Evolutionary conservation across 106 monocot genomes (phyloP), one percentile per base, ranked within the genome.

Genomic region (Xerophyta viscosa): DNA sequence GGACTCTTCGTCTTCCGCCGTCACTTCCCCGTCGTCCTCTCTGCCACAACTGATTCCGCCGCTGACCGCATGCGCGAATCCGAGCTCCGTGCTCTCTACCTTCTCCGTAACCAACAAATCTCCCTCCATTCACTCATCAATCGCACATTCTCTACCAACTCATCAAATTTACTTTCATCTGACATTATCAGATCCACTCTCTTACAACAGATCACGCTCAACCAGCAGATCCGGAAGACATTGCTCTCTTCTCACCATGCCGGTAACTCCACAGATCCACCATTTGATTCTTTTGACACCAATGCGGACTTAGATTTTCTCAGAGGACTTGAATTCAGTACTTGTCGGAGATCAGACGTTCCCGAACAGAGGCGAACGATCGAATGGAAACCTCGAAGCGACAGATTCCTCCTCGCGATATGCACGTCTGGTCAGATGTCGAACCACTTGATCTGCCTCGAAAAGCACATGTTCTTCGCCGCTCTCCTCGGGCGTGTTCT

Each of bases 401-500:
- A 98, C 31, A 50, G 77, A 15, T 98, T 58, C 57, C 61, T 98
- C 68, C 71, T 98, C 8, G 89, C 82, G 3, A 82, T 98, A n/a
- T 98, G 96, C 31, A 17, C 82, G 19, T 82, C 89, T 4, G 96
- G 96, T 5, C 96, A 98, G 54, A 98, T 98, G 82, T 89, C 96
- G 12, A 98, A 98, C 73, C 96, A 98, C 56, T 64, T 98, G 58
- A 89, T 89, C 33, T 98, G 96, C 64, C 61, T 98, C 46, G 82
- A 98, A 73, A 98, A 98, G 66, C 96, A 98, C 54, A 98, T 98
- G 96, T 89, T 98, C 60, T 70, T 89, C 39, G 85, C 96, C 0
- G 96, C 96, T 0, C 76, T 98, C 26, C 69, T 98, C 1, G 76
- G 61, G 21, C 74, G 96, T 2, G 46, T 70, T 17, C 62, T 98